These are phyloP conservation scores for Nicotiana tabacum DNA, from an alignment of 257 asterid genomes.

Conservation along the genomic window DNA sequence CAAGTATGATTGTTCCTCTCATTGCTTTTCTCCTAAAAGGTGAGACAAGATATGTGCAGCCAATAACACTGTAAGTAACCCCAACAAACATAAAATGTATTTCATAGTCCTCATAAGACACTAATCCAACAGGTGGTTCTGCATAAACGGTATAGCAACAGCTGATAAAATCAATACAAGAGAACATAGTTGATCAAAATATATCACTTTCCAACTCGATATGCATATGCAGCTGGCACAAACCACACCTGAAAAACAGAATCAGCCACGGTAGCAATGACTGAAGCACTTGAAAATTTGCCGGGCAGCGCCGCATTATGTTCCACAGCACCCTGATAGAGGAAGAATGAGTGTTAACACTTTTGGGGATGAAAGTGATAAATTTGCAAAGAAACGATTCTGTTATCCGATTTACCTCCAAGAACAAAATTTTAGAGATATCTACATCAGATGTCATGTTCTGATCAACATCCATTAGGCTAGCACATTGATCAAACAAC, in stretches of 20 bases:
- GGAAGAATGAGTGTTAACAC: slow-evolving; percentile 1
- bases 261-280: slow-evolving; percentile 49
- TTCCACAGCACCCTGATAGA: slow-evolving; percentile 43
- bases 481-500: slow-evolving; percentile 51
- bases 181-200: not conserved
- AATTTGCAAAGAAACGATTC: not conserved
- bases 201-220: not conserved
- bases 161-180: not conserved
- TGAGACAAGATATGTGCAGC: not conserved
- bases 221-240: not conserved
- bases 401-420: slow-evolving; percentile 54
- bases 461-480: slow-evolving; percentile 39
- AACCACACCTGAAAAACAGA: slow-evolving; percentile 64
- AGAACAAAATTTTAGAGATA: slow-evolving; percentile 38
- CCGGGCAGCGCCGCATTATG: slow-evolving; percentile 22
- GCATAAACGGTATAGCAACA: not conserved
- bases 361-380: not conserved
- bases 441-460: slow-evolving; percentile 29
- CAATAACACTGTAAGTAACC: not conserved
- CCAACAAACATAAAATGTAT: not conserved
- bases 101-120: not conserved
- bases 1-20: not conserved
- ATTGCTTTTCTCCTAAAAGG: not conserved
- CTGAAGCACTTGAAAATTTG: slow-evolving; percentile 29
- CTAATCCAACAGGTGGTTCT: not conserved